Evolutionary conservation across 2,329 filamentous ascomycete species (phyloP), one percentile per base, ranked within the genome.

Genomic region (Exophiala calicioides): DNA sequence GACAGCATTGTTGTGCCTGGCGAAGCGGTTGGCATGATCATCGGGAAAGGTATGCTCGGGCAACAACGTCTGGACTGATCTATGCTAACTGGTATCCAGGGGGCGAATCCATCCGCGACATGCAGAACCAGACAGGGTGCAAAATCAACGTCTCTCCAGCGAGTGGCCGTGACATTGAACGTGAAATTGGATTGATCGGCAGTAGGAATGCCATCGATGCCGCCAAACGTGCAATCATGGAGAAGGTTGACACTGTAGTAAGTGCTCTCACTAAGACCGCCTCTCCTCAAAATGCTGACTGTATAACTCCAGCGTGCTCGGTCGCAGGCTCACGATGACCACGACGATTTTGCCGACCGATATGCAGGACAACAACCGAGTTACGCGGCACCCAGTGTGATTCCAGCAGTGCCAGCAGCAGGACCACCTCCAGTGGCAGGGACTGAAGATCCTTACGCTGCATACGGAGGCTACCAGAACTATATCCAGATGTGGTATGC

Each of bases 11-110:
- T 82, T 58, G 89, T 95, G 7, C 90, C 90, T 9, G 91, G 89
- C 16, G 90, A 95, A 65, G 86, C 90, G 4, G 90, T 95, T 44
- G 90, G 90, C 51, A 95, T 95, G 90, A 95, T 95, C 56, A 95
- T 95, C 52, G 90, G 90, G 56, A 95, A 95, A 74, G 87, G 75
- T 76, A 53, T 33, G 55, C 45, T 21, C 16, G 8, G 16, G 3
- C n/a, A 23, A 19, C 18, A 8, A 10, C 37, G 23, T 23, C 37
- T 43, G 7, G 3, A 3, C n/a, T 8, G 21, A n/a, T 20, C 50
- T 51, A 40, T 31, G 24, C 9, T 54, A 35, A 44, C 52, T 58
- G 53, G 57, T 60, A 50, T 32, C 5, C 41, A 76, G 78, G 88
- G 46, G 90, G 90, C 56, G 90, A 95, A 71, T 94, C 90, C 0